phyloP scores from a whole-genome alignment of 352 stramenopile species.

The Globisporangium yorkense region DNA sequence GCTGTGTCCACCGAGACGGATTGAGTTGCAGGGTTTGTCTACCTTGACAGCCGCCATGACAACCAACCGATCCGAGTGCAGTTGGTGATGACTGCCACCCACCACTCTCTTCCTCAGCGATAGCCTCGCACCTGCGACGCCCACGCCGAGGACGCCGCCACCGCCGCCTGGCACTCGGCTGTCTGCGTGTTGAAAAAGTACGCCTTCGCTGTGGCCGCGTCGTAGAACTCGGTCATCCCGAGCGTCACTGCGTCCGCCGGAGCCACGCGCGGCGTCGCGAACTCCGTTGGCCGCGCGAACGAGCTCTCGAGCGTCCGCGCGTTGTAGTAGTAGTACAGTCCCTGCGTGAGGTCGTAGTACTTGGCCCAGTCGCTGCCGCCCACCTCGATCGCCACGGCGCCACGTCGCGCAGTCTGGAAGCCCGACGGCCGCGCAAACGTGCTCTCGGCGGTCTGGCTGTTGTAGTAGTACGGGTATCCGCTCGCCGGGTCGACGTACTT shows the following conservation, averaged over 20 bases:
- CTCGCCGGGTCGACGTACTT: conserved; percentile 1
- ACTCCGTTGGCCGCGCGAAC: conserved; percentile 30
- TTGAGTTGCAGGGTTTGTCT: neutral
- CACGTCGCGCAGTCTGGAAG: conserved; percentile 17
- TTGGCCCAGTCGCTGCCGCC: conserved; percentile 30
- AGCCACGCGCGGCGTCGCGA: conserved; percentile 33
- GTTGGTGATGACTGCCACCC: neutral
- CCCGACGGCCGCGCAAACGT: conserved; percentile 33
- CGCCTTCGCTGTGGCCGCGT: conserved; percentile 29
- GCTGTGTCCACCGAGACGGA: neutral
- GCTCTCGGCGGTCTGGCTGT: conserved; percentile 52
- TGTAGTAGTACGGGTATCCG: conserved; percentile 44
- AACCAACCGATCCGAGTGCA: neutral
- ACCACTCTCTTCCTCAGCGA: conserved; percentile 3
- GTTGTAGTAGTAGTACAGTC: conserved; percentile 71
- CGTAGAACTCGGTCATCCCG: conserved; percentile 26
- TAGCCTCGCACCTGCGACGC: conserved; percentile 3
- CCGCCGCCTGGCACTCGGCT: conserved; percentile 37
- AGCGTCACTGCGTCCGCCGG: conserved; percentile 9
- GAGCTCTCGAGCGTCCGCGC: conserved; percentile 36
- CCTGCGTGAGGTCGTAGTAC: conserved; percentile 46
- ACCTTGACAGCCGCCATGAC: neutral
- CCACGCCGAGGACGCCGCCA: neutral
- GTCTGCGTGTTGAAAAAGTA: conserved; percentile 47
- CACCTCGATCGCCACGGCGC: conserved; percentile 5